Conservation (phyloP, 2,329 filamentous ascomycete genomes). For the Colletotrichum acutatum region DNA sequence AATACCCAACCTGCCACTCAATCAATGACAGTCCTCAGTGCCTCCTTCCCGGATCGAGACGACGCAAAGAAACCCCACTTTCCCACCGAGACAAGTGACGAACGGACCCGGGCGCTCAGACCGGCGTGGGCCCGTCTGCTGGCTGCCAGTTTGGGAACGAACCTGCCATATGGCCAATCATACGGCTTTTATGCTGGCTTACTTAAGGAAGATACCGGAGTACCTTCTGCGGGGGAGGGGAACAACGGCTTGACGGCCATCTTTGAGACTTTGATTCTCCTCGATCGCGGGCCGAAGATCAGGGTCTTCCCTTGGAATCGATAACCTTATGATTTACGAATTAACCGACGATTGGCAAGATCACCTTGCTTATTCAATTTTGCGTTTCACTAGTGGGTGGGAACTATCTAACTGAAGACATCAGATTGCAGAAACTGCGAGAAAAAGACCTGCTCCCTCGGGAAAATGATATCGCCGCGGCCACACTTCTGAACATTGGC, state of each 20-base stretch:
- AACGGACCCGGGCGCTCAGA: slow-evolving; percentile 18
- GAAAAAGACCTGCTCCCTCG: not conserved
- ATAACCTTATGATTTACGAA: not conserved
- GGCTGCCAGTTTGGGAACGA: slow-evolving; percentile 27
- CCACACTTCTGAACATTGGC: too few relatives aligned
- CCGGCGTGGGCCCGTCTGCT: slow-evolving; percentile 22
- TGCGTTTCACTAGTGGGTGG: slow-evolving; percentile 6
- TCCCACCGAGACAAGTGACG: slow-evolving; percentile 11
- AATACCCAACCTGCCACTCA: not conserved
- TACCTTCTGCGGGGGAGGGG: slow-evolving; percentile 17
- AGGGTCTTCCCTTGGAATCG: slow-evolving; percentile 6
- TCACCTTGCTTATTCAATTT: not conserved
- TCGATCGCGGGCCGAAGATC: not conserved
- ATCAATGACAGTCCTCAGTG: not conserved
- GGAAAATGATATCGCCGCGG: not conserved
- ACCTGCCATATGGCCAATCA: not conserved
- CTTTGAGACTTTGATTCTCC: not conserved
- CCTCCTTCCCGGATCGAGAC: not conserved
- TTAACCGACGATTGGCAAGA: not conserved
- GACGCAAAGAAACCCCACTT: slow-evolving; percentile 14
- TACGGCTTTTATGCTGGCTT: not conserved
- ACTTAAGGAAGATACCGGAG: not conserved
- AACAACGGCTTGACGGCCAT: not conserved
- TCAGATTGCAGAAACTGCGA: not conserved
- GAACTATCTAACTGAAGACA: too few relatives aligned